phyloP scores from a whole-genome alignment of 805 yeast genomes.

The Saccharomycopsis microspora region DNA sequence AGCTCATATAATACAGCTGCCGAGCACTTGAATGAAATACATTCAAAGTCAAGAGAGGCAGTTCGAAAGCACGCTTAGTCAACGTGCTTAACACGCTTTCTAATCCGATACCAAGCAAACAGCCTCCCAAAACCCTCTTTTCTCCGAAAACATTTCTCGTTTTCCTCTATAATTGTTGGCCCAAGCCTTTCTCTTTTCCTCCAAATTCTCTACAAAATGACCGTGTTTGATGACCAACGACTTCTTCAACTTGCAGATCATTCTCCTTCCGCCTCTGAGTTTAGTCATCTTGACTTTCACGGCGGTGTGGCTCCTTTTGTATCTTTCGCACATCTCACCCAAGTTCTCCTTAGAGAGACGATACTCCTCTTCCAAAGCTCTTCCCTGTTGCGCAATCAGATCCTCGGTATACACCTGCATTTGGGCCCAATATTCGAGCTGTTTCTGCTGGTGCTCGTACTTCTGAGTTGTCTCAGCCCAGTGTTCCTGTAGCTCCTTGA shows the following conservation, averaged over 20 bases:
- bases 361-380: background rate
- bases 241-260: background rate
- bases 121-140: no score
- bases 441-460: slow-evolving; percentile 1
- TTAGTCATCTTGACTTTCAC: background rate
- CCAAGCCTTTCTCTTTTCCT: background rate
- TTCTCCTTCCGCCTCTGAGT: background rate
- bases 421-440: background rate
- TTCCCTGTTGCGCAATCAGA: background rate
- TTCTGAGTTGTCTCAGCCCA: slow-evolving; percentile 1
- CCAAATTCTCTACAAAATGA: slow-evolving; percentile 11
- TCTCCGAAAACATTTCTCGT: no score
- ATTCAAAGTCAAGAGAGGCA: no score
- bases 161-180: no score
- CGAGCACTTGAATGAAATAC: no score
- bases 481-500: background rate
- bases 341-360: background rate
- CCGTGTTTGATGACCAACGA: slow-evolving; percentile 5
- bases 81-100: no score
- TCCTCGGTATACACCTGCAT: slow-evolving; percentile 1
- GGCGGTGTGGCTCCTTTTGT: background rate
- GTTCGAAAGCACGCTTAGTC: no score
- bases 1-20: no score
- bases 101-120: no score
- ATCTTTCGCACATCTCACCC: background rate